Evolutionary conservation across 179 eudicot genomes (phyloP).

Genomic region (Silene coronaria): DNA sequence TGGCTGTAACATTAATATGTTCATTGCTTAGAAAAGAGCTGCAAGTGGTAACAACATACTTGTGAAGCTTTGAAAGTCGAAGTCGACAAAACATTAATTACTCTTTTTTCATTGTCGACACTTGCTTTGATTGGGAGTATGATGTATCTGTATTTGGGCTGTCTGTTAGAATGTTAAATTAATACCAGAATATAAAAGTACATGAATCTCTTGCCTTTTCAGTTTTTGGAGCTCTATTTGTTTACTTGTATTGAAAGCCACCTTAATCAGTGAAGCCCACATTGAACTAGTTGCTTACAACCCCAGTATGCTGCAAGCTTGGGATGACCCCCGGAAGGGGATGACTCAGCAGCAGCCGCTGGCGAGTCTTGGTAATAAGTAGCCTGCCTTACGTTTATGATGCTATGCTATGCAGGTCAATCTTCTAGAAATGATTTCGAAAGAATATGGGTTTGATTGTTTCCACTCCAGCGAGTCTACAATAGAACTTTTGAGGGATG

Average conservation of each 20-base stretch:
- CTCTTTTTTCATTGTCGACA: not conserved
- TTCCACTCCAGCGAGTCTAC: slow-evolving; percentile 31
- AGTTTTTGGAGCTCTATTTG: not conserved
- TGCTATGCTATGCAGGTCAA: slow-evolving; percentile 34
- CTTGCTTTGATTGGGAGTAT: not conserved
- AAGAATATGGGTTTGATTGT: slow-evolving; percentile 38
- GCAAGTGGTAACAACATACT: not conserved
- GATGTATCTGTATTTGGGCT: not conserved
- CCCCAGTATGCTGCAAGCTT: too few relatives aligned
- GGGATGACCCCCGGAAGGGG: too few relatives aligned
- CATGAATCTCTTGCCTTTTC: not conserved
- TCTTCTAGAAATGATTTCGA: slow-evolving; percentile 34
- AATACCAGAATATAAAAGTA: not conserved
- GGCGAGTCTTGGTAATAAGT: too few relatives aligned
- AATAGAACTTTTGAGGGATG: slow-evolving; percentile 29
- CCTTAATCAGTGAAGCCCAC: too few relatives aligned
- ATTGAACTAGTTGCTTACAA: too few relatives aligned
- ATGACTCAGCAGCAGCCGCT: too few relatives aligned
- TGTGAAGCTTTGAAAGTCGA: not conserved
- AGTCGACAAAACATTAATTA: not conserved
- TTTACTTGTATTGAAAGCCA: not conserved
- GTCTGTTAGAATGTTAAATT: not conserved
- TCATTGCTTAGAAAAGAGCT: not conserved
- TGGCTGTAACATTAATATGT: not conserved
- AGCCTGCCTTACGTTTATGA: not conserved